These are phyloP conservation scores for Candida berthetii DNA, from an alignment of 805 yeast species.

Conservation along the genomic window DNA sequence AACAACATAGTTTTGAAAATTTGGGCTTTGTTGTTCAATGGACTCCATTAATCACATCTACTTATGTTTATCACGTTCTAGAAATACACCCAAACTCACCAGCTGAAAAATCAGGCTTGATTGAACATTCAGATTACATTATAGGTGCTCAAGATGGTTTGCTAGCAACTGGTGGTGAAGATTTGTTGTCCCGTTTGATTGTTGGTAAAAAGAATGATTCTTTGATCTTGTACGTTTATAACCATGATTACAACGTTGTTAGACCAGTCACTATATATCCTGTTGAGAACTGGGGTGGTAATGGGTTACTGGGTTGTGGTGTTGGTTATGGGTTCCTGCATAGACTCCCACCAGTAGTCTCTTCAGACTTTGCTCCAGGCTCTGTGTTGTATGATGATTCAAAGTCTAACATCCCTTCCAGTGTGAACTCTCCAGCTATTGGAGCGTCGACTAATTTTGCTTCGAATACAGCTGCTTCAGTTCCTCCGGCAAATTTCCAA, in stretches of 20 bases:
- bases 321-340: slow-evolving; percentile 92
- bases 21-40: slow-evolving; percentile 72
- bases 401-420: not conserved
- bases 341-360: slow-evolving; percentile 63
- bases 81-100: slow-evolving; percentile 72
- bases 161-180: slow-evolving; percentile 83
- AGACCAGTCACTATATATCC: slow-evolving; percentile 84
- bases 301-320: slow-evolving; percentile 85
- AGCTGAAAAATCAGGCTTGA: slow-evolving; percentile 74
- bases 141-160: slow-evolving; percentile 86
- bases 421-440: not conserved
- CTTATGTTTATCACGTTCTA: slow-evolving; percentile 83
- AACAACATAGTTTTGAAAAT: slow-evolving; percentile 34
- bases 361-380: slow-evolving; percentile 29
- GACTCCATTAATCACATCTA: slow-evolving; percentile 67
- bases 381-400: slow-evolving; percentile 30
- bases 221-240: slow-evolving; percentile 68
- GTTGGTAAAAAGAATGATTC: slow-evolving; percentile 40
- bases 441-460: not conserved
- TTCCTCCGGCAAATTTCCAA: slow-evolving; percentile 6
- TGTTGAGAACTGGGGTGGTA: slow-evolving; percentile 72
- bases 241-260: slow-evolving; percentile 78
- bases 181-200: slow-evolving; percentile 62
- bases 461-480: not conserved
- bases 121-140: slow-evolving; percentile 83